Base-by-base conservation (phyloP, 495 filamentous ascomycete genomes). In the Sordaria brevicollis region DNA sequence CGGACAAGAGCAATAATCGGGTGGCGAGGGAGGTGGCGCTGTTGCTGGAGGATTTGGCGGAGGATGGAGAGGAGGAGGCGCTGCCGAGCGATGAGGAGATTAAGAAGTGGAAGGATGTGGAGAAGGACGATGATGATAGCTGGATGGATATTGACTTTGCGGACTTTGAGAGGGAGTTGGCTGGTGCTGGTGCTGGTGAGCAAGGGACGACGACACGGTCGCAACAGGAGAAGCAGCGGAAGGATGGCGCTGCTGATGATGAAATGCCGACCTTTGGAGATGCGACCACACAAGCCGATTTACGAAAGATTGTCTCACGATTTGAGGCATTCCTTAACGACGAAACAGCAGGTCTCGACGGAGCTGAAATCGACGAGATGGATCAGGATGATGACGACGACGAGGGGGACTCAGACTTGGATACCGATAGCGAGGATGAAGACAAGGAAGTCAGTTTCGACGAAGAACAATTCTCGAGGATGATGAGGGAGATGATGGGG, bases 401-500 rank as follows among this genome's bases (percentile, higher is more conserved):
- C 9, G 76, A 79, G 10, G 79, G 77, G 15, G 81, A 83, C 13
- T 74, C 76, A 5, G 72, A 86, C 4, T 80, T 83, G 4, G 79
- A 81, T 6, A 76, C 77, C 5, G 78, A 77, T 3, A 81, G 81
- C 8, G 77, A 80, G 7, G 76, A 88, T 25, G 90, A 95, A 74
- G 92, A 95, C 72, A 89, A 89, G 71, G 90, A 91, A 67, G 86
- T 91, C 2, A 89, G 87, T 37, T 93, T 96, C 72, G 88, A 97
- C 74, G 93, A 97, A 79, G 88, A 89, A 33, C 91, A 93, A 71
- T 97, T 97, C 74, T 82, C 89, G 19, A 83, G 75, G 65, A 92
- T 96, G 89, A 97, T 98, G 93, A 88, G 89, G 68, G 93, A 96
- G 76, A 97, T 97, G 92, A 95, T 95, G 92, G 92, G 92, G 11